phyloP scores from a whole-genome alignment of 306 rosid genomes.

The Dalbergia cochinchinensis region DNA sequence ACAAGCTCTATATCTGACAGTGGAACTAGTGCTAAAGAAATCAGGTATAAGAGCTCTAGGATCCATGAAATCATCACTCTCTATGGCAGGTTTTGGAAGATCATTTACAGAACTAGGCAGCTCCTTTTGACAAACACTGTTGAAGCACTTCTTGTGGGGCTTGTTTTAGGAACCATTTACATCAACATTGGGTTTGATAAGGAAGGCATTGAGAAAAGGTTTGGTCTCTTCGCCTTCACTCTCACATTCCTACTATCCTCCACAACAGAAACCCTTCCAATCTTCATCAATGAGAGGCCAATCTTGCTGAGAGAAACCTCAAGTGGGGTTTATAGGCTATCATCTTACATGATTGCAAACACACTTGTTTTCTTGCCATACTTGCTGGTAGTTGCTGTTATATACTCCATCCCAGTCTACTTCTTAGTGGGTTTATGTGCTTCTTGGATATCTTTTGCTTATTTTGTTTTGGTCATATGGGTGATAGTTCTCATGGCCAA shows the following conservation, averaged over 20 bases:
- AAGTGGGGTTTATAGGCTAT: conserved; percentile 82
- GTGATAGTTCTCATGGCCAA: conserved; percentile 81
- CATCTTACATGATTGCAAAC: conserved; percentile 89
- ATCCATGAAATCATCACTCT: conserved; percentile 70
- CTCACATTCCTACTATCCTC: conserved; percentile 89
- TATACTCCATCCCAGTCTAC: conserved; percentile 81
- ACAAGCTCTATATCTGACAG: neutral
- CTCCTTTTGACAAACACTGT: conserved; percentile 77
- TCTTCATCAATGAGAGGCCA: conserved; percentile 89
- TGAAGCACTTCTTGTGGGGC: conserved; percentile 87
- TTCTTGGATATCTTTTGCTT: conserved; percentile 82
- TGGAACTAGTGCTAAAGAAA: conserved; percentile 1
- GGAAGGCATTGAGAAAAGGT: conserved; percentile 82
- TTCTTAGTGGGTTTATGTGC: conserved; percentile 89
- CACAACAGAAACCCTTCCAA: conserved; percentile 89
- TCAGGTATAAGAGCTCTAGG: conserved; percentile 75
- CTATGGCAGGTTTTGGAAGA: conserved; percentile 78
- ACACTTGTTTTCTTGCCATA: conserved; percentile 95
- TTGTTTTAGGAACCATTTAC: conserved; percentile 91
- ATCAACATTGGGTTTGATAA: conserved; percentile 79
- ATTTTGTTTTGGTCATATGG: conserved; percentile 87
- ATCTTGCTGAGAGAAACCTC: conserved; percentile 87
- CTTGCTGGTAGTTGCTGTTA: conserved; percentile 69
- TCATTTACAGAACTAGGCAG: conserved; percentile 82
- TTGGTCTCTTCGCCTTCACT: conserved; percentile 89